Evolutionary conservation across 768 basidiomycete genomes (phyloP).

Genomic region (Favolaschia claudopus): DNA sequence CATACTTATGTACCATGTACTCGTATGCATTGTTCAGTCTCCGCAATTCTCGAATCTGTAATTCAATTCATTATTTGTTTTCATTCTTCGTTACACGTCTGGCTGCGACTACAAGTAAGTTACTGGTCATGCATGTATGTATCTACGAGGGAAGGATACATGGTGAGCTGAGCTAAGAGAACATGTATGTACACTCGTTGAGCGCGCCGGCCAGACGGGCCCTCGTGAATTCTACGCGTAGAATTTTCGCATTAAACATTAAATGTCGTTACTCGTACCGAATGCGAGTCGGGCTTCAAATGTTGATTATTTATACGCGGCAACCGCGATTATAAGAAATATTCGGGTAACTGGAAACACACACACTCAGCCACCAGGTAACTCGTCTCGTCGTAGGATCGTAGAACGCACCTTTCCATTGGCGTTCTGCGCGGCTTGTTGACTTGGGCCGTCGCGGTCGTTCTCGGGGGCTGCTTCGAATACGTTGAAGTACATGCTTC

Average conservation of each 20-base stretch:
- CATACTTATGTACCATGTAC: conserved; percentile 23
- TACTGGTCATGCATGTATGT: too few species aligned
- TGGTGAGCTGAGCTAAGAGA: too few species aligned
- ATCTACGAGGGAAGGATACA: too few species aligned
- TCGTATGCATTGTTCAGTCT: not conserved
- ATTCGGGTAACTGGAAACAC: conserved; percentile 74
- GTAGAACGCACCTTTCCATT: conserved; percentile 66
- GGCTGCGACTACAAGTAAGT: too few species aligned
- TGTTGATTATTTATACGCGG: too few species aligned
- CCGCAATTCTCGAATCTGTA: not conserved
- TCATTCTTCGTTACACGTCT: too few species aligned
- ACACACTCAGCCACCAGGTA: conserved; percentile 7
- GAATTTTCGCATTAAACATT: too few species aligned
- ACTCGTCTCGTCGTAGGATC: conserved; percentile 7
- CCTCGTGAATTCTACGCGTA: too few species aligned
- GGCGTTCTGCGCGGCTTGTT: conserved; percentile 76
- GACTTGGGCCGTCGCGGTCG: conserved; percentile 87
- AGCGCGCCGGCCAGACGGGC: too few species aligned
- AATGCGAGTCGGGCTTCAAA: not conserved
- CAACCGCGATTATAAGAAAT: conserved; percentile 61
- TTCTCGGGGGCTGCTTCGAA: conserved; percentile 99
- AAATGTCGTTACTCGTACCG: conserved; percentile 9
- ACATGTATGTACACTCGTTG: too few species aligned
- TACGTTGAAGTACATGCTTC: conserved; percentile 92
- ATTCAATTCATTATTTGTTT: not conserved